Conservation (phyloP, 1,284 basidiomycete genomes). For the Abortiporus biennis region DNA sequence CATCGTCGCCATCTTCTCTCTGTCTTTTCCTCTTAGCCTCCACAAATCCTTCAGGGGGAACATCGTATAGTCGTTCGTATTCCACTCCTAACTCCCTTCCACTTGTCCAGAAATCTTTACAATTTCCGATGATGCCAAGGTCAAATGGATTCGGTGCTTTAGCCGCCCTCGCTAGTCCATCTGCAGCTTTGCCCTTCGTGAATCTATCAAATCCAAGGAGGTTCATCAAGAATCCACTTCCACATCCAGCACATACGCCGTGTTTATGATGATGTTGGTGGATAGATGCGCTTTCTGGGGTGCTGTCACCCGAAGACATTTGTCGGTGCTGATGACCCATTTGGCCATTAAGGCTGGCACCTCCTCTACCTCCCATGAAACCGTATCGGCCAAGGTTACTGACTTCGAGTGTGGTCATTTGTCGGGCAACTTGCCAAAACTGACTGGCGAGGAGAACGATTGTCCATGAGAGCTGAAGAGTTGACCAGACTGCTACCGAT, state of each 20-base stretch:
- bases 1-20: slow-evolving; percentile 49
- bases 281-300: slow-evolving; percentile 9
- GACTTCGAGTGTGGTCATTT: slow-evolving; percentile 97
- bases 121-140: slow-evolving; percentile 79
- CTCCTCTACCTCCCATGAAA: slow-evolving; percentile 94
- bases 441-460: slow-evolving; percentile 81
- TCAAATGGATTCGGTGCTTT: slow-evolving; percentile 91
- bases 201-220: slow-evolving; percentile 91
- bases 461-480: slow-evolving; percentile 93
- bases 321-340: slow-evolving; percentile 58
- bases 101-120: slow-evolving; percentile 92
- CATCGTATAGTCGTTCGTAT: slow-evolving; percentile 86
- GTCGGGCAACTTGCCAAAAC: slow-evolving; percentile 86
- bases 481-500: slow-evolving; percentile 77
- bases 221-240: slow-evolving; percentile 73
- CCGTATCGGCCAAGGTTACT: slow-evolving; percentile 93
- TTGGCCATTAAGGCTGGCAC: slow-evolving; percentile 57
- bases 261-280: slow-evolving; percentile 27
- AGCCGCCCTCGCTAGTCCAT: slow-evolving; percentile 66
- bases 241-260: slow-evolving; percentile 30
- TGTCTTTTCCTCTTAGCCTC: slow-evolving; percentile 59
- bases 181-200: slow-evolving; percentile 83
- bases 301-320: slow-evolving; percentile 17
- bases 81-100: slow-evolving; percentile 84
- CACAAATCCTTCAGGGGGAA: slow-evolving; percentile 77